These are phyloP conservation scores for Tetrapisispora phaffii DNA, from an alignment of 805 yeast genomes.

Conservation along the genomic window DNA sequence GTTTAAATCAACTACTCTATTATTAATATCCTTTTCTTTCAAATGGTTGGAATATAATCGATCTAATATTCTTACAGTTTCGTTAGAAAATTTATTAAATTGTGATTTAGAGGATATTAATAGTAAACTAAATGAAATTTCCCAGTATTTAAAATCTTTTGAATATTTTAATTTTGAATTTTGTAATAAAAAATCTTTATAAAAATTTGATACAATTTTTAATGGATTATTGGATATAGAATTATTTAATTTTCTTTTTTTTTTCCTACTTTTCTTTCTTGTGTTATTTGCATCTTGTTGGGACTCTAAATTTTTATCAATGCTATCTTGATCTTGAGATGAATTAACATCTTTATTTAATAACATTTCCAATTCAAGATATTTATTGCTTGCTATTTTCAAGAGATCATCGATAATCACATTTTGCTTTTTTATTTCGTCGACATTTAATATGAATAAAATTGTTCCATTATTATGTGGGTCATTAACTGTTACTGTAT, in stretches of 20 bases:
- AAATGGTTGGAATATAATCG: slow-evolving; percentile 9
- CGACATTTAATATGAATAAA: neutral
- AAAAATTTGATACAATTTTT: neutral
- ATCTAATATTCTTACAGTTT: slow-evolving; percentile 19
- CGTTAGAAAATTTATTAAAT: slow-evolving; percentile 19
- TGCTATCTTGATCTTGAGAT: too few species aligned
- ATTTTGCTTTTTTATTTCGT: neutral
- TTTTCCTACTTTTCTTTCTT: neutral
- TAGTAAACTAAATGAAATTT: neutral
- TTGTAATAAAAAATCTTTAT: neutral
- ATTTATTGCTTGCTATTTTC: neutral
- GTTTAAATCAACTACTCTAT: neutral
- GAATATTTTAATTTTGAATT: neutral
- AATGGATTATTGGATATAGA: neutral
- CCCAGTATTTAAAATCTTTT: slow-evolving; percentile 1
- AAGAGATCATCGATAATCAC: neutral
- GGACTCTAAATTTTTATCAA: neutral
- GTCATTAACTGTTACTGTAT: neutral
- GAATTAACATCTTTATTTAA: neutral
- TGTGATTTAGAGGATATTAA: neutral
- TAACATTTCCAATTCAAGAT: neutral
- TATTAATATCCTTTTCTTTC: neutral
- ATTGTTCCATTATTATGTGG: neutral
- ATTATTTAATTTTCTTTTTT: neutral
- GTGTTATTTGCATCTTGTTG: neutral